Percentiles rank a stretch among this genome's conserved stretches.
Evolutionary conservation across 352 stramenopile genomes (phyloP).

Genomic region (Globisporangium solare): DNA sequence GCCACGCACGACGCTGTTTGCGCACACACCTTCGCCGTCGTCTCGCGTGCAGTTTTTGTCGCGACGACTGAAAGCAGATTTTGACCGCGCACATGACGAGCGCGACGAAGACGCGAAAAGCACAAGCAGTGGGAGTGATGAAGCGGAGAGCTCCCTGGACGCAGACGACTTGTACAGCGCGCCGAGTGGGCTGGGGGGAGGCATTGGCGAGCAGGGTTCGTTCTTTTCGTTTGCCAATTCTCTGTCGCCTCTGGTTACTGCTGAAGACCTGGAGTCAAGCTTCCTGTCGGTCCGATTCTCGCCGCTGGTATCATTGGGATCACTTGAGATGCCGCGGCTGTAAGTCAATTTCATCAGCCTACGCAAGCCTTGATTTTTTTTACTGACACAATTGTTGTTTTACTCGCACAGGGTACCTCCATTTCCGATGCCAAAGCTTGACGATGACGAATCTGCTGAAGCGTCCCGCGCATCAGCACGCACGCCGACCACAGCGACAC

Average conservation of each 20-base stretch:
- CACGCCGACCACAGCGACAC: slow-evolving; percentile 11
- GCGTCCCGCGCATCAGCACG: not conserved
- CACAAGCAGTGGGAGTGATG: slow-evolving; percentile 4
- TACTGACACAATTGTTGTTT: slow-evolving; percentile 1
- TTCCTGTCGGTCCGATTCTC: slow-evolving; percentile 62
- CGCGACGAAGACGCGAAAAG: slow-evolving; percentile 8
- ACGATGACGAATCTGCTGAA: slow-evolving; percentile 9
- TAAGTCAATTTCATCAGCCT: slow-evolving; percentile 23
- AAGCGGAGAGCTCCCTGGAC: slow-evolving; percentile 11
- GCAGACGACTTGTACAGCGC: slow-evolving; percentile 38
- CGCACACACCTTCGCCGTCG: slow-evolving; percentile 21
- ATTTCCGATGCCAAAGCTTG: slow-evolving; percentile 36
- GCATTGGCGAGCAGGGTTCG: slow-evolving; percentile 55
- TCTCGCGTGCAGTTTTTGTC: slow-evolving; percentile 26
- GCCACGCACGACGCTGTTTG: slow-evolving; percentile 15
- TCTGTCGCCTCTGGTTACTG: slow-evolving; percentile 55
- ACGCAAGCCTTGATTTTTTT: not conserved
- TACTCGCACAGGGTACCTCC: slow-evolving; percentile 43
- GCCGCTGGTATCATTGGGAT: slow-evolving; percentile 41
- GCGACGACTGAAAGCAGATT: slow-evolving; percentile 28
- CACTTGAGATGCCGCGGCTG: slow-evolving; percentile 61
- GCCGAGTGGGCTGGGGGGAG: slow-evolving; percentile 28
- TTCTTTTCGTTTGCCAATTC: slow-evolving; percentile 81
- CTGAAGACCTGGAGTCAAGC: slow-evolving; percentile 57
- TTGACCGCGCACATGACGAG: slow-evolving; percentile 21